These are phyloP conservation scores for Craterostigma plantagineum DNA, from an alignment of 257 asterid species.

Conservation along the genomic window DNA sequence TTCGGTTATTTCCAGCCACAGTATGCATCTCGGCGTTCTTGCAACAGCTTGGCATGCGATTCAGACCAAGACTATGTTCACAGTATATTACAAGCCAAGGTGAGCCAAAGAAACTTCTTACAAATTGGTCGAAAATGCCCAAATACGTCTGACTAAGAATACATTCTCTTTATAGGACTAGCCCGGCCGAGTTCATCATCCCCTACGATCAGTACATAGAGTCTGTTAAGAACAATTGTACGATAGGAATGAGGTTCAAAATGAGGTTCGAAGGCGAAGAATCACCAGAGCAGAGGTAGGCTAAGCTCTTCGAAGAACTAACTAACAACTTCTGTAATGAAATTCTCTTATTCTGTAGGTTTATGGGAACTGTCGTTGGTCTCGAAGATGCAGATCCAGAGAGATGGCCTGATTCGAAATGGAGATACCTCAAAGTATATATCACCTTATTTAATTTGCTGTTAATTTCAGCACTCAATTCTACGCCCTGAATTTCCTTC, in stretches of 20 bases:
- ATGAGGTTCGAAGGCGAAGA: conserved; percentile 99
- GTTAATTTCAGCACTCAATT: neutral
- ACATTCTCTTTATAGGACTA: conserved; percentile 37
- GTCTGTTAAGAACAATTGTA: conserved; percentile 50
- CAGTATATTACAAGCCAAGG: conserved; percentile 94
- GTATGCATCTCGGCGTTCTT: conserved; percentile 97
- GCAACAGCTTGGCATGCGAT: conserved; percentile 99
- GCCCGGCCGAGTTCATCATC: conserved; percentile 86
- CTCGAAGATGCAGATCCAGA: conserved; percentile 55
- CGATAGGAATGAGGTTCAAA: conserved; percentile 90
- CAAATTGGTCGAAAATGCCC: too few relatives aligned
- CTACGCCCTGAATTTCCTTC: neutral
- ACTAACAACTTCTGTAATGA: neutral
- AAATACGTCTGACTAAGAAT: neutral
- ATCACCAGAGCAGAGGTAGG: conserved; percentile 96
- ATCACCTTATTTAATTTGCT: too few relatives aligned
- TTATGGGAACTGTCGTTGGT: conserved; percentile 87
- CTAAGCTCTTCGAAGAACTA: neutral
- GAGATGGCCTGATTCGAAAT: conserved; percentile 74
- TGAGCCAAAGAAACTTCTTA: conserved; percentile 11
- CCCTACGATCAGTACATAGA: conserved; percentile 78
- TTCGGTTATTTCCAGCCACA: conserved; percentile 92
- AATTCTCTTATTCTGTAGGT: conserved; percentile 22
- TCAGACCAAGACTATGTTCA: conserved; percentile 75
- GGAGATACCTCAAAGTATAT: conserved; percentile 93